These are phyloP conservation scores for Irpex sp. DNA, from an alignment of 1,284 basidiomycete genomes.

Conservation along the genomic window DNA sequence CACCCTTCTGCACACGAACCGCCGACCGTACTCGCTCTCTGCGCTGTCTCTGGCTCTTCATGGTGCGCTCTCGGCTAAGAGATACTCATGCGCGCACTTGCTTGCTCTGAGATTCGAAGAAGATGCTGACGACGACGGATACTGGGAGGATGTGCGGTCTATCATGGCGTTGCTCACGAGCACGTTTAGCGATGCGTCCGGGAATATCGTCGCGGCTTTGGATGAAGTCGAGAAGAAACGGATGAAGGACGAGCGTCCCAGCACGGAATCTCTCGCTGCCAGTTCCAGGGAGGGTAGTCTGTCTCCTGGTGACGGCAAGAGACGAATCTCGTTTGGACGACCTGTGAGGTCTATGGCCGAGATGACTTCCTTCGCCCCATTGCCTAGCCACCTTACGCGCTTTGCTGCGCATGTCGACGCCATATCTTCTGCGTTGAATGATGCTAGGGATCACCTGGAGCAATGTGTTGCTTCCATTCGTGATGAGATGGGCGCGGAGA, in stretches of 20 bases:
- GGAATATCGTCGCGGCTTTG: conserved; percentile 56
- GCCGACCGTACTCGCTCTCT: conserved; percentile 63
- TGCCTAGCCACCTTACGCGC: conserved; percentile 58
- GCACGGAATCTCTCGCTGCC: conserved; percentile 27
- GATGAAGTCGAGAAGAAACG: conserved; percentile 50
- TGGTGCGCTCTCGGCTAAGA: conserved; percentile 60
- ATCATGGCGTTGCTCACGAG: conserved; percentile 66
- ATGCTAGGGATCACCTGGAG: conserved; percentile 61
- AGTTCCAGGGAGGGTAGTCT: conserved; percentile 15
- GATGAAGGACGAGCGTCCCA: conserved; percentile 44
- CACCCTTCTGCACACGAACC: conserved; percentile 53
- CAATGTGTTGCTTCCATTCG: conserved; percentile 55
- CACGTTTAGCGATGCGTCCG: conserved; percentile 59
- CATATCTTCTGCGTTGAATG: conserved; percentile 60
- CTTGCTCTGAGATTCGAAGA: conserved; percentile 66
- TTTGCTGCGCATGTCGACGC: conserved; percentile 71
- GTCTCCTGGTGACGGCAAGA: conserved; percentile 13
- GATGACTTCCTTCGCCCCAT: conserved; percentile 60
- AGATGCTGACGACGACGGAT: conserved; percentile 50
- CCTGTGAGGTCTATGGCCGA: conserved; percentile 24
- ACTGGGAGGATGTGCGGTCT: conserved; percentile 78
- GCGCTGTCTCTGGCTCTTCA: conserved; percentile 58
- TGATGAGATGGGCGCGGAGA: conserved; percentile 22
- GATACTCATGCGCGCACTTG: conserved; percentile 73
- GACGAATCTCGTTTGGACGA: conserved; percentile 1